Conservation (phyloP, 2,329 filamentous ascomycete genomes). For the Ceratocystiopsis brevicomis region DNA sequence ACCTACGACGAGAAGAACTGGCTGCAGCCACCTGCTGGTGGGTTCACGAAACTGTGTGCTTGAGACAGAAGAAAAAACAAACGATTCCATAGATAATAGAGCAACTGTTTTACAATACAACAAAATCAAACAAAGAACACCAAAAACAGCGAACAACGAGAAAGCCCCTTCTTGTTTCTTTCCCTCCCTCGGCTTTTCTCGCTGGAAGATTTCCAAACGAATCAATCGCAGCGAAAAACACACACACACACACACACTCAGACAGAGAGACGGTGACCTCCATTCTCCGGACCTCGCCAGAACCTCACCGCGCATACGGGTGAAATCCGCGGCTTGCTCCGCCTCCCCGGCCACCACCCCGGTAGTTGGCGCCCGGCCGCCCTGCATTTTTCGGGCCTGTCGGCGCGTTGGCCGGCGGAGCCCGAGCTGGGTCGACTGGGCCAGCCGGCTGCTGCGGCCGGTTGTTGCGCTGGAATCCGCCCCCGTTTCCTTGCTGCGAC, state of each 20-base stretch:
- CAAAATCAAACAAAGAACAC: background rate
- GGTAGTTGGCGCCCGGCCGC: conserved; percentile 78
- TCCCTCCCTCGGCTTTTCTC: too few species aligned
- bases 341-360: conserved; percentile 66
- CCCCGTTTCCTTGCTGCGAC: conserved; percentile 26
- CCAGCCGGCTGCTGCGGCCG: conserved; percentile 13
- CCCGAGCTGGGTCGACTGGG: conserved; percentile 34
- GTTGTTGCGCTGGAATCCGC: conserved; percentile 15
- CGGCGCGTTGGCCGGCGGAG: conserved; percentile 62
- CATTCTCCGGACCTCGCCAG: too few species aligned
- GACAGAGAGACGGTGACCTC: too few species aligned
- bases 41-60: conserved; percentile 51
- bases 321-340: conserved; percentile 49
- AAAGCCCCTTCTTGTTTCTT: too few species aligned
- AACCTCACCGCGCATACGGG: conserved; percentile 39
- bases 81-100: background rate
- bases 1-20: conserved; percentile 78
- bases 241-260: too few species aligned
- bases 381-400: conserved; percentile 94
- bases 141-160: background rate
- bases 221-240: too few species aligned
- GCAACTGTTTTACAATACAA: too few species aligned
- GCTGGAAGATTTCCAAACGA: background rate
- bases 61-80: conserved; percentile 6
- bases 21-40: conserved; percentile 67